phyloP scores from a whole-genome alignment of 192 early-diverging fungal species.

The Coemansia sp. region DNA sequence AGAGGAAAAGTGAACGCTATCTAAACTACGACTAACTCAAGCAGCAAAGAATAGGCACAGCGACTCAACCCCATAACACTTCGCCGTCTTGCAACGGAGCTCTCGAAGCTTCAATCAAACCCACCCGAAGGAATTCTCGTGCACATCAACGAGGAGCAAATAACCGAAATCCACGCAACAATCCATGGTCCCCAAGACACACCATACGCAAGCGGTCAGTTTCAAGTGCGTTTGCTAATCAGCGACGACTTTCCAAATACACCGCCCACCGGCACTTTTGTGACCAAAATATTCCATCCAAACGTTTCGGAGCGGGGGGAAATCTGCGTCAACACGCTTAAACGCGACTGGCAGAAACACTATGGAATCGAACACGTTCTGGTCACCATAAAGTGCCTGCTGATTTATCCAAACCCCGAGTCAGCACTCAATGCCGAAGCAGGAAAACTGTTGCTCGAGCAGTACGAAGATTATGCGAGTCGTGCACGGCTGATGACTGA shows the following conservation, averaged over 20 bases:
- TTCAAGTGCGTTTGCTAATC: slow-evolving; percentile 70
- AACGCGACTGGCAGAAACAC: slow-evolving; percentile 93
- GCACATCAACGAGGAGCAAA: slow-evolving; percentile 65
- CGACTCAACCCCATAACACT: slow-evolving; percentile 37
- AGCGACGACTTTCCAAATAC: slow-evolving; percentile 73
- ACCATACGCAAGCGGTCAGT: slow-evolving; percentile 80
- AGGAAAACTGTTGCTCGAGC: slow-evolving; percentile 82
- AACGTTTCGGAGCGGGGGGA: slow-evolving; percentile 87
- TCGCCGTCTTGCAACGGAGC: slow-evolving; percentile 60
- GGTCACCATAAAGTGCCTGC: slow-evolving; percentile 89
- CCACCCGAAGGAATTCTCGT: slow-evolving; percentile 85
- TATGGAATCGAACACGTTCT: slow-evolving; percentile 82
- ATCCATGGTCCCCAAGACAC: slow-evolving; percentile 84
- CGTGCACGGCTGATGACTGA: slow-evolving; percentile 76
- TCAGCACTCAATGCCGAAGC: slow-evolving; percentile 96
- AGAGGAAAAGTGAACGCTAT: neutral
- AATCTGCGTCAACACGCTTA: slow-evolving; percentile 94
- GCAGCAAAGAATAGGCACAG: slow-evolving; percentile 24
- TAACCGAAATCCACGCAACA: slow-evolving; percentile 83
- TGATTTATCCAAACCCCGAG: slow-evolving; percentile 94
- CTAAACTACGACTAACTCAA: too few relatives aligned
- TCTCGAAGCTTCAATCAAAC: slow-evolving; percentile 53
- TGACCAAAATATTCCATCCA: slow-evolving; percentile 96
- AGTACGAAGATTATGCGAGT: slow-evolving; percentile 80
- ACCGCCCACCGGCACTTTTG: slow-evolving; percentile 84